These are phyloP conservation scores for Murraya koenigii DNA, from an alignment of 345 rosid genomes.

Conservation along the genomic window DNA sequence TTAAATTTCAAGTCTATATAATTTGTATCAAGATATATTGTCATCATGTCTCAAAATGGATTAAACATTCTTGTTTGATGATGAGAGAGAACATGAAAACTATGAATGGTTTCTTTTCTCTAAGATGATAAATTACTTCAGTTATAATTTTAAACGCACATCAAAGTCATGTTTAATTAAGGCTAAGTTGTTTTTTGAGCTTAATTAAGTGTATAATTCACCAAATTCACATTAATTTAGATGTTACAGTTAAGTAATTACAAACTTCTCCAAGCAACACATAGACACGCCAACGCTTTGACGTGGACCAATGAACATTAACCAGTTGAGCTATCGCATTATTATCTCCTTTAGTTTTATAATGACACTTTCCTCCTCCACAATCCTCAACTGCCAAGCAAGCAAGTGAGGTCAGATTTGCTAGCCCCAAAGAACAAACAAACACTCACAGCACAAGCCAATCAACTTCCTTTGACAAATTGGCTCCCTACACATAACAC, in stretches of 20 bases:
- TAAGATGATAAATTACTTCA: neutral
- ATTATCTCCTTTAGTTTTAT: no score
- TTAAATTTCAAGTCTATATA: no score
- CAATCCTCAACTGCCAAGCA: neutral
- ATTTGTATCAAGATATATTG: no score
- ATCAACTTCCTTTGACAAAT: slow-evolving; percentile 2
- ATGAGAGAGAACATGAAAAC: no score
- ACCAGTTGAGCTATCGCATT: neutral
- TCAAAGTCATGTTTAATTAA: neutral
- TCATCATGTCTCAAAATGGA: no score
- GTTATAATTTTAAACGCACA: neutral
- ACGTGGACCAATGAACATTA: neutral
- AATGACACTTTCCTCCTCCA: neutral
- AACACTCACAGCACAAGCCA: neutral
- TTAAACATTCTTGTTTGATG: no score
- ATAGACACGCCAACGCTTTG: slow-evolving; percentile 7
- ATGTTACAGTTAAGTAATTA: neutral
- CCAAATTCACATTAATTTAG: slow-evolving; percentile 9
- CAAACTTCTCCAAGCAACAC: neutral
- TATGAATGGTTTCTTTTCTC: no score
- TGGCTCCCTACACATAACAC: neutral
- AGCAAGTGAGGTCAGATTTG: neutral
- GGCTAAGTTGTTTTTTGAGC: neutral
- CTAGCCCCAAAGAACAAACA: neutral
- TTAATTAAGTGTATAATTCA: neutral